Conservation (phyloP, 1,284 basidiomycete genomes). For the Mycena citricolor region DNA sequence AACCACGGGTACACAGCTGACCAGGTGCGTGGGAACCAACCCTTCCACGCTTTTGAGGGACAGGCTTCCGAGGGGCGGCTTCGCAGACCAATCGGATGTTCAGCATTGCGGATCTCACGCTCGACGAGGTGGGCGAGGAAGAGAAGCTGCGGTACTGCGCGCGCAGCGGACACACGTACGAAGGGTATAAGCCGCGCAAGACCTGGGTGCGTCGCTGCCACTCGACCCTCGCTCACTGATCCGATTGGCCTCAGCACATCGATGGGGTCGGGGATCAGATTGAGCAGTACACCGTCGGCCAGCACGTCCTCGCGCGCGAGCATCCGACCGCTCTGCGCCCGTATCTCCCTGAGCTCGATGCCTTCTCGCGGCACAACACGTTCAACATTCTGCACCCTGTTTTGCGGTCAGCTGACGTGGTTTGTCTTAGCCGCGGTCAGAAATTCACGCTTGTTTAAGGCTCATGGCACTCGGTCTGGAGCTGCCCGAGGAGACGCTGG, state of each 20-base stretch:
- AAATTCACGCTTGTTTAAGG: conserved; percentile 29
- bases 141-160: conserved; percentile 58
- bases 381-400: conserved; percentile 50
- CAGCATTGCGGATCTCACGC: conserved; percentile 63
- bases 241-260: conserved; percentile 42
- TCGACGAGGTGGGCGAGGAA: conserved; percentile 48
- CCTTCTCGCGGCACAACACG: conserved; percentile 52
- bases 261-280: conserved; percentile 58
- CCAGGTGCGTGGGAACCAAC: conserved; percentile 35
- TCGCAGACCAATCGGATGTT: conserved; percentile 53
- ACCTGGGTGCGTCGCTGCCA: conserved; percentile 45
- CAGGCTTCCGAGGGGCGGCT: background rate
- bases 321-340: conserved; percentile 53
- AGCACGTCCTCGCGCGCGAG: conserved; percentile 41
- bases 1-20: conserved; percentile 54
- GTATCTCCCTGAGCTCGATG: conserved; percentile 57
- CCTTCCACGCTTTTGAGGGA: background rate
- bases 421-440: conserved; percentile 3
- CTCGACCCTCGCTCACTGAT: background rate
- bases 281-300: conserved; percentile 51
- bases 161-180: conserved; percentile 53
- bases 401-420: conserved; percentile 36
- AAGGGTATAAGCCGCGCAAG: conserved; percentile 58
- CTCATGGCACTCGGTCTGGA: conserved; percentile 58
- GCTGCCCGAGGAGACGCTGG: conserved; percentile 56